Percentiles rank a stretch among this genome's conserved stretches.
Evolutionary conservation across 2,329 filamentous ascomycete genomes (phyloP).

Genomic region (Pestalotiopsis sp.): DNA sequence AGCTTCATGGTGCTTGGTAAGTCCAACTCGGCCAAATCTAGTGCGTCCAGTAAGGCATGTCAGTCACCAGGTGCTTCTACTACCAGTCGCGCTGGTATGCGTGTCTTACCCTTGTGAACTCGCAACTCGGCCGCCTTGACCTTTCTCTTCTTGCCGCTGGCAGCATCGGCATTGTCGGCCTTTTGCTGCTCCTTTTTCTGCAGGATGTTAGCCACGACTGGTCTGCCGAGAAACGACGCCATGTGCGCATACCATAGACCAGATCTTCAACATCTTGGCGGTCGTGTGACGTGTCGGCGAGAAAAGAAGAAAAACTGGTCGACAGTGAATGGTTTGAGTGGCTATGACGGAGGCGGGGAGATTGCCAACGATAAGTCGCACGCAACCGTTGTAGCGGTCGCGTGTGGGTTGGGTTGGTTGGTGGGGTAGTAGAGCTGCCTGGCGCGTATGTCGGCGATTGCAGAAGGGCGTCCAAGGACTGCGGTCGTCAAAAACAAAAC

Average conservation of each 20-base stretch:
- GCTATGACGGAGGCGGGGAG: constrained; percentile 9
- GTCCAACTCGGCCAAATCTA: constrained; percentile 81
- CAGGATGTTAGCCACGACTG: constrained; percentile 29
- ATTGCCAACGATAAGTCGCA: background rate
- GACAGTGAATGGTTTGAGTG: background rate
- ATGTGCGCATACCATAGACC: constrained; percentile 79
- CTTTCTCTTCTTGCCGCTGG: constrained; percentile 92
- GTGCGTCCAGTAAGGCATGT: constrained; percentile 7
- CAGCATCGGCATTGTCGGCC: constrained; percentile 79
- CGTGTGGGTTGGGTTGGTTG: background rate
- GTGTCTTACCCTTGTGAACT: constrained; percentile 84
- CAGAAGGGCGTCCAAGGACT: background rate
- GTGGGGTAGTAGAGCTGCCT: background rate
- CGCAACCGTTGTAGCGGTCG: background rate
- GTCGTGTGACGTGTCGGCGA: constrained; percentile 8
- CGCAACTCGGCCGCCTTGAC: constrained; percentile 94
- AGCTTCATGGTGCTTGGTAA: constrained; percentile 81
- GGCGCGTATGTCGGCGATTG: background rate
- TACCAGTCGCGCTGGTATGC: background rate
- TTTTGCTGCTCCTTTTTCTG: constrained; percentile 97
- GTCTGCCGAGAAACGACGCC: background rate
- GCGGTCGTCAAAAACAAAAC: background rate
- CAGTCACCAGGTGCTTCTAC: background rate
- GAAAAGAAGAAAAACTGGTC: background rate
- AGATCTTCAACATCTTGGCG: constrained; percentile 94